phyloP scores from a whole-genome alignment of 306 rosid species.

The Quercus cerris region DNA sequence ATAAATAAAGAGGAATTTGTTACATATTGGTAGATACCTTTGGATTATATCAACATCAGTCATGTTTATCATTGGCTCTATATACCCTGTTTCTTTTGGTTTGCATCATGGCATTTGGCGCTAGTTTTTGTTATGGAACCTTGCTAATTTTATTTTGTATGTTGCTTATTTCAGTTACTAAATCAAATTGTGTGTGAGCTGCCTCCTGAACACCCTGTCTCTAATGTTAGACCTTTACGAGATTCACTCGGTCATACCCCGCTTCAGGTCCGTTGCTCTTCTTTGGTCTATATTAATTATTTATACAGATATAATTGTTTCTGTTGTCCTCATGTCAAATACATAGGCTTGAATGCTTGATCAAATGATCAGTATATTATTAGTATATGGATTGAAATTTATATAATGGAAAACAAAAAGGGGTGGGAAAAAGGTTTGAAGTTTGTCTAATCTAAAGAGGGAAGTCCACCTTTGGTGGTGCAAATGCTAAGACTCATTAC shows the following conservation, averaged over 20 bases:
- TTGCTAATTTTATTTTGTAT: background rate
- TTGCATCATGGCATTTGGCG: background rate
- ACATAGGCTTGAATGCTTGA: background rate
- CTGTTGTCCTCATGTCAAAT: background rate
- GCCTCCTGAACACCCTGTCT: constrained; percentile 86
- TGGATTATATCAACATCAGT: background rate
- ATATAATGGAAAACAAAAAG: background rate
- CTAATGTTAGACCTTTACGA: constrained; percentile 70
- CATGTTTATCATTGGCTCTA: background rate
- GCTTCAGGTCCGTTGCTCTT: constrained; percentile 55
- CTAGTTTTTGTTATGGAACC: background rate
- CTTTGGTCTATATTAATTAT: background rate
- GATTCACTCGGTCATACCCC: constrained; percentile 99
- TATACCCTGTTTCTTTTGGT: background rate
- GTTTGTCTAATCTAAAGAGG: background rate
- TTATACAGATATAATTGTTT: background rate
- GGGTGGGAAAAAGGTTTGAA: background rate
- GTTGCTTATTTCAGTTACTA: constrained; percentile 61
- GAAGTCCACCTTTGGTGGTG: background rate
- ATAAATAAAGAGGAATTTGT: background rate
- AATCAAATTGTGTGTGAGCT: constrained; percentile 95
- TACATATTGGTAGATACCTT: background rate
- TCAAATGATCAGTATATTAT: background rate
- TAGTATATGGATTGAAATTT: background rate
- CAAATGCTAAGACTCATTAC: background rate